Percentiles rank a stretch among this genome's conserved stretches.
Conservation (phyloP, 441 rosid genomes). For the Capsella rubella region DNA sequence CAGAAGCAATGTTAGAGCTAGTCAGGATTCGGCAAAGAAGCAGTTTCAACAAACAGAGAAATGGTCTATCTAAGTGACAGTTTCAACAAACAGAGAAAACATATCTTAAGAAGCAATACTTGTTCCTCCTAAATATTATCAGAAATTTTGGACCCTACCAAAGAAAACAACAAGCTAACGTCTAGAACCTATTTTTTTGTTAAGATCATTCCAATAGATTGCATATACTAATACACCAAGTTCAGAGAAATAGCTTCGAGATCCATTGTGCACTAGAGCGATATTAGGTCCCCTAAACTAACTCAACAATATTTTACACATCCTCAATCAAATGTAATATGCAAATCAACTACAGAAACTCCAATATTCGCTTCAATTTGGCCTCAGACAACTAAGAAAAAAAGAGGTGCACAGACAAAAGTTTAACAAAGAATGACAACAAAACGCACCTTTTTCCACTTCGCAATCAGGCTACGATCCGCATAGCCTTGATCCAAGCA, state of each 20-base stretch:
- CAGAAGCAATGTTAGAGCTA: neutral
- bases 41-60: conserved; percentile 1
- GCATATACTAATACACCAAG: neutral
- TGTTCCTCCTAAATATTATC: neutral
- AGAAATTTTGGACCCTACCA: neutral
- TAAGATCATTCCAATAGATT: conserved; percentile 1
- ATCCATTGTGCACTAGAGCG: neutral
- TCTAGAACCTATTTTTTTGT: neutral
- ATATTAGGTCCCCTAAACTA: neutral
- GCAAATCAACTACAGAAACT: neutral
- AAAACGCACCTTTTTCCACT: conserved; percentile 67
- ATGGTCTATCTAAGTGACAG: neutral
- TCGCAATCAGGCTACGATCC: conserved; percentile 69
- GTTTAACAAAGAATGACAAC: neutral
- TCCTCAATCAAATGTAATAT: neutral
- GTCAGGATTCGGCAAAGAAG: neutral
- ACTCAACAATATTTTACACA: neutral
- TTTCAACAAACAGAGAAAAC: neutral
- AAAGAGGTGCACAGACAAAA: neutral
- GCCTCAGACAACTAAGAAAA: neutral
- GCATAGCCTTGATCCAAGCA: conserved; percentile 83
- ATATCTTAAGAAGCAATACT: neutral
- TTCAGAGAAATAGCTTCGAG: neutral
- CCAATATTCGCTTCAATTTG: neutral
- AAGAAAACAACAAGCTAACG: conserved; percentile 10